Evolutionary conservation across 805 yeast genomes (phyloP).

Genomic region (Spathaspora passalidarum): DNA sequence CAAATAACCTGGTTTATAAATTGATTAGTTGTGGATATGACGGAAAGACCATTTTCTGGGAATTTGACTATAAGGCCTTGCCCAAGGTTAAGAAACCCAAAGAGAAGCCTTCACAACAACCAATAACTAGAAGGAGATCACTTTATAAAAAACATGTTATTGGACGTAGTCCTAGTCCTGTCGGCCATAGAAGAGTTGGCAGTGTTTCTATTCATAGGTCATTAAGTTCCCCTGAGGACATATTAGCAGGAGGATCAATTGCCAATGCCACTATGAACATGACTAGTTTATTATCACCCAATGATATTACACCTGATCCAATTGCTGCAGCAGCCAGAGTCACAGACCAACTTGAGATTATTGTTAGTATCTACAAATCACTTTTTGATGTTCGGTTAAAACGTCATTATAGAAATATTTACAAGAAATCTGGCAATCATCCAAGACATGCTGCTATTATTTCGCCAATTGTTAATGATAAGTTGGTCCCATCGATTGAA

Average conservation of each 20-base stretch:
- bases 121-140: constrained; percentile 5
- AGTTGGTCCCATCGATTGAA: constrained; percentile 36
- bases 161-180: constrained; percentile 6
- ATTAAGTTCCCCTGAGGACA: constrained; percentile 1
- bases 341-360: constrained; percentile 22
- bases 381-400: constrained; percentile 33
- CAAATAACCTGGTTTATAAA: constrained; percentile 23
- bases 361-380: constrained; percentile 30
- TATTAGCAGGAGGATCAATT: not conserved
- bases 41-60: constrained; percentile 42
- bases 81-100: constrained; percentile 28
- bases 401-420: constrained; percentile 25
- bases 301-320: not conserved
- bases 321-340: not conserved
- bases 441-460: constrained; percentile 20
- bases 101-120: not conserved
- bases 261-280: constrained; percentile 17
- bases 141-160: constrained; percentile 6
- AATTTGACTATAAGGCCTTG: constrained; percentile 40
- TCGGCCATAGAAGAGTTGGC: not conserved
- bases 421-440: constrained; percentile 9
- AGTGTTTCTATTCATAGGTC: constrained; percentile 6
- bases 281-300: constrained; percentile 17
- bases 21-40: constrained; percentile 38
- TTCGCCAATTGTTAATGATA: constrained; percentile 37